phyloP scores from a whole-genome alignment of 2,329 filamentous ascomycete species.

The Cytospora piceae region DNA sequence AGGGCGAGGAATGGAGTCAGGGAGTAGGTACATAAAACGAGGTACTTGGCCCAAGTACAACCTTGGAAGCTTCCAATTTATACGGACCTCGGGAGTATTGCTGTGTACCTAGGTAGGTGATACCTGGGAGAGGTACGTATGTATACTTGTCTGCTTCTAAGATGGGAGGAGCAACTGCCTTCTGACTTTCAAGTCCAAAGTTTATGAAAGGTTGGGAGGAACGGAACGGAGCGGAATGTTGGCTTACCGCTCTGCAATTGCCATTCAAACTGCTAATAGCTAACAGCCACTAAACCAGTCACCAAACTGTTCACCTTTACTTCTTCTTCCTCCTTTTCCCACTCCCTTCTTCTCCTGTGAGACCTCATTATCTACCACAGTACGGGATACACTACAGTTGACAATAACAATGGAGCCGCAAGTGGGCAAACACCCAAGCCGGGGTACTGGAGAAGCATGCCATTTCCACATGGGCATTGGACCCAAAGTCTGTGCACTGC shows the following conservation, averaged over 20 bases:
- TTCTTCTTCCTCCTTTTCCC: background rate
- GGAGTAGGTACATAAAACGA: too few species aligned
- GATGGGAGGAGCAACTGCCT: background rate
- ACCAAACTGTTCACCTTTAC: background rate
- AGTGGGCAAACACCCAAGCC: conserved; percentile 5
- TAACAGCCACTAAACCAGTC: background rate
- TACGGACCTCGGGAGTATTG: too few species aligned
- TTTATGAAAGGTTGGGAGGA: background rate
- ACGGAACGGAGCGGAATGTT: background rate
- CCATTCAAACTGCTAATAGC: too few species aligned
- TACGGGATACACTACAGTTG: background rate
- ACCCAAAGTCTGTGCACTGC: conserved; percentile 2
- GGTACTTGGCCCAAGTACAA: too few species aligned
- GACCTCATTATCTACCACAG: conserved; percentile 4
- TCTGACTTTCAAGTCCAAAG: background rate
- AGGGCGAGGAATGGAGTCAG: too few species aligned
- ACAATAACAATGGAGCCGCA: conserved; percentile 5
- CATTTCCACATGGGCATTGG: conserved; percentile 11
- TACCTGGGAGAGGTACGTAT: background rate
- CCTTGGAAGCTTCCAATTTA: too few species aligned
- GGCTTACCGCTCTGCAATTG: background rate
- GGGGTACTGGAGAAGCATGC: background rate
- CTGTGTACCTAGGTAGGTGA: background rate
- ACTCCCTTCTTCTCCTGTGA: conserved; percentile 1
- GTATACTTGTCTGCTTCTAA: background rate